These are phyloP conservation scores for Leccinum subfulvum DNA, from an alignment of 1,284 basidiomycete genomes.

Conservation along the genomic window DNA sequence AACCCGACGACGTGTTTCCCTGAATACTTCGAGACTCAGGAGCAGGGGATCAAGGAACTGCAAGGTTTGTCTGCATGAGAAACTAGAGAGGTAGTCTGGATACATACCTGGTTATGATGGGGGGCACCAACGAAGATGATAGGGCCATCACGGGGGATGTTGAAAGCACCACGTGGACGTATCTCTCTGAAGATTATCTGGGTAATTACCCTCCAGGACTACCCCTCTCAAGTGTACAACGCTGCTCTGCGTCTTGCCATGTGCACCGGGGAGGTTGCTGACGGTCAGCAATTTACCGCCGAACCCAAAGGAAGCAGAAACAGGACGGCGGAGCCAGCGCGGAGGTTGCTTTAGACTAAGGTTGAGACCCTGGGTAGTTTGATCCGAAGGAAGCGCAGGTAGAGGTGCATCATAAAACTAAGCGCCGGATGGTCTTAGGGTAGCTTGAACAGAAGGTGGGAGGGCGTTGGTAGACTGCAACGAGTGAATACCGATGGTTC, in stretches of 20 bases:
- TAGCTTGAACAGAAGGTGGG: constrained; percentile 40
- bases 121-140: constrained; percentile 97
- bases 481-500: constrained; percentile 46
- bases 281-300: constrained; percentile 85
- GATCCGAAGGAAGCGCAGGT: constrained; percentile 43
- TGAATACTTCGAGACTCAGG: constrained; percentile 83
- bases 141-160: constrained; percentile 90
- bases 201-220: constrained; percentile 80
- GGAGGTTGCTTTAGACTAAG: constrained; percentile 89
- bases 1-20: constrained; percentile 82
- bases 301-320: constrained; percentile 86
- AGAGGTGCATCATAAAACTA: constrained; percentile 76
- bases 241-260: constrained; percentile 76
- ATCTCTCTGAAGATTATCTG: constrained; percentile 98
- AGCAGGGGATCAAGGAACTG: constrained; percentile 96
- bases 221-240: constrained; percentile 75
- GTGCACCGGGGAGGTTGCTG: constrained; percentile 68
- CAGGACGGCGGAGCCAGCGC: constrained; percentile 91
- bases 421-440: constrained; percentile 61
- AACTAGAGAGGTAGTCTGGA: constrained; percentile 6
- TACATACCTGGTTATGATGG: constrained; percentile 87
- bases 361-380: constrained; percentile 20
- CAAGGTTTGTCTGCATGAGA: constrained; percentile 7
- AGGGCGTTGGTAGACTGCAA: constrained; percentile 83
- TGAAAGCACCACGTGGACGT: constrained; percentile 90